Evolutionary conservation across 2,329 filamentous ascomycete genomes (phyloP).

Genomic region (Ceratocystis variospora): DNA sequence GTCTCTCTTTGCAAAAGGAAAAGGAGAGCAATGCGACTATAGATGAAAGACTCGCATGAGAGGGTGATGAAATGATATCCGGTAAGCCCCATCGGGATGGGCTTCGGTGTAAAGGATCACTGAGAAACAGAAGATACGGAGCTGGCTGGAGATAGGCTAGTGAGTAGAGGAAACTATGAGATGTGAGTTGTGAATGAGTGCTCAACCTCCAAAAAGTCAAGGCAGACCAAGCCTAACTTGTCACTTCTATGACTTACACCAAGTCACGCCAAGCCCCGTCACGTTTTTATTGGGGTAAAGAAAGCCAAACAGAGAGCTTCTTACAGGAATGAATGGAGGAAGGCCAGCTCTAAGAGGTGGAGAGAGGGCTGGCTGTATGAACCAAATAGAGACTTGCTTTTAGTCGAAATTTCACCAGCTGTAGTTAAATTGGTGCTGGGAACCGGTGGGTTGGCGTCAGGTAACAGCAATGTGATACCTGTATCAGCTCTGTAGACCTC

Average conservation of each 20-base stretch:
- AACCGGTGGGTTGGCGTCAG: too few relatives aligned
- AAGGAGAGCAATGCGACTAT: neutral
- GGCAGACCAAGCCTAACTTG: too few relatives aligned
- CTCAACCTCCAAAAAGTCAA: too few relatives aligned
- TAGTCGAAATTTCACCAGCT: too few relatives aligned
- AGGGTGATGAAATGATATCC: neutral
- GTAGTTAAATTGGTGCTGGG: too few relatives aligned
- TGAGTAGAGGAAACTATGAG: neutral
- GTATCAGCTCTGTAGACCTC: too few relatives aligned
- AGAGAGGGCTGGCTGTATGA: too few relatives aligned
- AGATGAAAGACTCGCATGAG: neutral
- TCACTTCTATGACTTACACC: neutral
- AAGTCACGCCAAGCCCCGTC: neutral
- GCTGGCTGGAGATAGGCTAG: neutral
- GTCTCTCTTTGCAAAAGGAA: neutral
- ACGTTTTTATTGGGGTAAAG: neutral
- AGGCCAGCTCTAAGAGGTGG: too few relatives aligned
- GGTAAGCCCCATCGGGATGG: neutral
- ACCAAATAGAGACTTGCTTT: too few relatives aligned
- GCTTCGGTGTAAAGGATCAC: conserved; percentile 4
- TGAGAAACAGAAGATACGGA: neutral
- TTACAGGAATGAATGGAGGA: too few relatives aligned
- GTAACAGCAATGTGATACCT: too few relatives aligned
- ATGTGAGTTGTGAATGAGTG: neutral
- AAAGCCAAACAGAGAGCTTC: too few relatives aligned